Base-by-base conservation (phyloP, 805 yeast genomes). In the Zygotorulaspora chibaensis region DNA sequence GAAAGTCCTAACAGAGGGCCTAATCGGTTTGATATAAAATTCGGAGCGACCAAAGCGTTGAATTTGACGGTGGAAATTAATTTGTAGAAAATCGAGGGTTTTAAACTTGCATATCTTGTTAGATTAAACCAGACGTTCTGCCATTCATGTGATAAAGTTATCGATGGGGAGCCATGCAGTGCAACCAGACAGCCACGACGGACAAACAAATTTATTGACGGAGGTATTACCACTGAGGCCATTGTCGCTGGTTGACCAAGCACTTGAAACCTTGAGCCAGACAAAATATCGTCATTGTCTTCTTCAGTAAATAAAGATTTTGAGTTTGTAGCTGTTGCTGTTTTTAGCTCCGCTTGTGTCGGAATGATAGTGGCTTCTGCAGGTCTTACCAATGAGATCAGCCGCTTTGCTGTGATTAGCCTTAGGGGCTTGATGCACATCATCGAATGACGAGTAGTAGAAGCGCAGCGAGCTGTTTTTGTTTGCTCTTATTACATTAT, bases 111-210 rank as follows among this genome's bases (percentile, higher is more conserved):
- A 43, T 50, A 53, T 2, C 52, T 52, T 7, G 53, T 13, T 38
- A 57, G 15, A 43, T 57, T 59, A 17, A 53, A 50, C 55, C 56
- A 54, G 18, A 52, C 34, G 13, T 55, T 52, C 13, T 55, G 38
- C 56, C 59, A 54, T 36, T 57, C 57, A 36, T 55, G 53, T 9
- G 58, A 46, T 34, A 58, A 42, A 12, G 53, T 34, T n/a, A 57
- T 43, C 20, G 46, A 34, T 15, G 48, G 35, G 13, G 54, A 44
- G 28, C 55, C 54, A 38, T 54, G 56, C 3, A 63, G 37, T 3
- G 66, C 58, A 2, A 62, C 53, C 12, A 63, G 25, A 43, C 63
- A 62, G 15, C 61, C 61, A 36, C 58, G 56, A 13, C 60, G 48
- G 11, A 63, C 55, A 27, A 52, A 59, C 11, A 63, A 42, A 8